A percentile compares a stretch with the other conserved stretches of the same genome.
phyloP scores from a whole-genome alignment of 495 filamentous ascomycete species.

The Astrothelium subdiscretum region DNA sequence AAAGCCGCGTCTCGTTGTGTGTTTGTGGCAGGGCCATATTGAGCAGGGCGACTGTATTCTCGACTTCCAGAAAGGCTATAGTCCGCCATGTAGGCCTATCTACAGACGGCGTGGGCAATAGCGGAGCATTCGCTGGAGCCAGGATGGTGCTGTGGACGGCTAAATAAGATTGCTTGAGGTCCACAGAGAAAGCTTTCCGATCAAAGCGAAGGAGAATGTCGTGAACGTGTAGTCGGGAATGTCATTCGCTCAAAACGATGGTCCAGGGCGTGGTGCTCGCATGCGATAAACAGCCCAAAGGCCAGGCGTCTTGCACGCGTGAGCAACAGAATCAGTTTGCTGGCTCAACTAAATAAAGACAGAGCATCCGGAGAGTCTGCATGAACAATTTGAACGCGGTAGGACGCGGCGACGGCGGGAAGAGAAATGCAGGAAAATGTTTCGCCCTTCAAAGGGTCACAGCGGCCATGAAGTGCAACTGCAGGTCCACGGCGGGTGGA shows the following conservation, averaged over 20 bases:
- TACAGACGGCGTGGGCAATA: neutral
- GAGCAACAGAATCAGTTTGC: neutral
- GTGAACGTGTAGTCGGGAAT: neutral
- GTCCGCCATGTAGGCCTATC: slow-evolving; percentile 58
- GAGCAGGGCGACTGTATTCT: slow-evolving; percentile 48
- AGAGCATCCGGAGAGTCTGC: neutral
- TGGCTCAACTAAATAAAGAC: neutral
- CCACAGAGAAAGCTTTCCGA: neutral
- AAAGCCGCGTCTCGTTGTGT: slow-evolving; percentile 89
- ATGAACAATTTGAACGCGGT: neutral
- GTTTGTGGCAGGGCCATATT: slow-evolving; percentile 52
- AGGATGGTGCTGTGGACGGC: neutral
- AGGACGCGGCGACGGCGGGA: neutral
- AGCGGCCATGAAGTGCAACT: neutral
- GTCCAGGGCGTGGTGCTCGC: neutral
- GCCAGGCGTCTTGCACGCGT: neutral
- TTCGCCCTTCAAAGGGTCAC: slow-evolving; percentile 1
- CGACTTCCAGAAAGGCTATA: slow-evolving; percentile 64
- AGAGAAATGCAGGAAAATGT: neutral
- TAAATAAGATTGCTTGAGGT: neutral
- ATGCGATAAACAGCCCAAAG: neutral
- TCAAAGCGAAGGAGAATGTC: neutral
- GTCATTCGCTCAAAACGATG: neutral
- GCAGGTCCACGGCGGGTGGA: neutral
- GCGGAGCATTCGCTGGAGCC: neutral